Conservation (phyloP, 2,329 filamentous ascomycete genomes). For the Paramyrothecium sp. region DNA sequence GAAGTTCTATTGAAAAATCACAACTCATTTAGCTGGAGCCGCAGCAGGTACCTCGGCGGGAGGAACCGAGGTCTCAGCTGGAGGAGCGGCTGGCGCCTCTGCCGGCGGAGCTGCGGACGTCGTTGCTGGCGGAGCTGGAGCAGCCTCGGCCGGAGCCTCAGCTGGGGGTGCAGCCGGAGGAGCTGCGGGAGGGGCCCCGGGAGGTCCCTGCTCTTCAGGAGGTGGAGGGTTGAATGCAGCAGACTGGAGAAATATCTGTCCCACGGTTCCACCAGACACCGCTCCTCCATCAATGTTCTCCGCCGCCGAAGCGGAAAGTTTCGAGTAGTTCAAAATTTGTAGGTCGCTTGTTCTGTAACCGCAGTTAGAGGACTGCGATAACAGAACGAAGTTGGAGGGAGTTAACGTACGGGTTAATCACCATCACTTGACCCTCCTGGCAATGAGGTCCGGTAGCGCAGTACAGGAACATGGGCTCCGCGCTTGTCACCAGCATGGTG, state of each 20-base stretch:
- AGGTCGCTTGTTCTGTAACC: neutral
- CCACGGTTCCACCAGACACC: constrained; percentile 16
- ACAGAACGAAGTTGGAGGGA: neutral
- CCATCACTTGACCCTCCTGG: constrained; percentile 47
- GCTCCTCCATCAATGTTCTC: constrained; percentile 16
- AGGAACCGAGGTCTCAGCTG: too few relatives aligned
- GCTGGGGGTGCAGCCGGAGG: neutral
- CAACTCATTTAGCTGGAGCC: too few relatives aligned
- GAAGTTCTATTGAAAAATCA: too few relatives aligned
- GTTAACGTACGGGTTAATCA: constrained; percentile 44
- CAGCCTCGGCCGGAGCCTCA: neutral
- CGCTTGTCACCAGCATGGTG: constrained; percentile 41
- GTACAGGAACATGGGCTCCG: constrained; percentile 48
- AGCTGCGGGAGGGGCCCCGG: constrained; percentile 4
- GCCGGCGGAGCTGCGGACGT: too few relatives aligned
- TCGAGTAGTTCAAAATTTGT: constrained; percentile 7
- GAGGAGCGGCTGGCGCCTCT: too few relatives aligned
- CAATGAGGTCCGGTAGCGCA: constrained; percentile 49
- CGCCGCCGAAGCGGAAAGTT: constrained; percentile 6
- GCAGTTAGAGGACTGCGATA: neutral
- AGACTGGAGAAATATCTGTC: constrained; percentile 15
- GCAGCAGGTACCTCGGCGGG: too few relatives aligned
- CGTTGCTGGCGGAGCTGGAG: neutral
- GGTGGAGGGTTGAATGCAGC: constrained; percentile 17
- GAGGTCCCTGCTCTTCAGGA: constrained; percentile 3